These are phyloP conservation scores for Monoraphidium neglectum DNA, from an alignment of 139 green algal genomes.

Conservation along the genomic window DNA sequence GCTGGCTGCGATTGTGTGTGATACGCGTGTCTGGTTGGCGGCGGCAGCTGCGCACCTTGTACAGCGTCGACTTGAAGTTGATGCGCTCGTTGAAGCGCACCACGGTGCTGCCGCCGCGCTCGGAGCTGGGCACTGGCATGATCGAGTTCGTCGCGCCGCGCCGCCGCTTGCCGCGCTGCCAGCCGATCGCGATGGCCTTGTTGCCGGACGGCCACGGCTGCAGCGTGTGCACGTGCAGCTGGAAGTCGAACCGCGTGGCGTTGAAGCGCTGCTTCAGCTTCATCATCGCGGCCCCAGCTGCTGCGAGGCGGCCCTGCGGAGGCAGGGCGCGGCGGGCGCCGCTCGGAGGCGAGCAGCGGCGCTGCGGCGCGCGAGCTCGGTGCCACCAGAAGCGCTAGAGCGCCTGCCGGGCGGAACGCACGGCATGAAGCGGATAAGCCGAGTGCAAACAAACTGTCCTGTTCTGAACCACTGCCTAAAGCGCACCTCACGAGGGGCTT, in stretches of 20 bases:
- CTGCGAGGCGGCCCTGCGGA: too few species aligned
- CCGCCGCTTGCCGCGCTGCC: conserved; percentile 60
- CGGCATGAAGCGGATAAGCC: too few species aligned
- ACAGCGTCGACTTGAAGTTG: conserved; percentile 53
- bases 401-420: too few species aligned
- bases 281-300: conserved; percentile 4
- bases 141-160: conserved; percentile 54
- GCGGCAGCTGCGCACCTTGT: conserved; percentile 47
- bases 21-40: too few species aligned
- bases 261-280: conserved; percentile 51
- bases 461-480: too few species aligned
- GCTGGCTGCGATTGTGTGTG: too few species aligned
- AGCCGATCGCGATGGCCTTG: conserved; percentile 53
- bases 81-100: conserved; percentile 67
- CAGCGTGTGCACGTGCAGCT: conserved; percentile 52
- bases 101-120: conserved; percentile 40
- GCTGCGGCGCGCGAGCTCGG: too few species aligned
- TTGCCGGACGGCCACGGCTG: conserved; percentile 50
- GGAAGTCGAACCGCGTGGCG: conserved; percentile 53
- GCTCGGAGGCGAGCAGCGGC: too few species aligned
- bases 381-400: too few species aligned
- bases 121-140: conserved; percentile 28
- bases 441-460: too few species aligned
- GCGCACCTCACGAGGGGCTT: too few species aligned
- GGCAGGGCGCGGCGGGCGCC: too few species aligned